These are phyloP conservation scores for Aspergillus flavus DNA, from an alignment of 2,329 filamentous ascomycete species.

Conservation along the genomic window DNA sequence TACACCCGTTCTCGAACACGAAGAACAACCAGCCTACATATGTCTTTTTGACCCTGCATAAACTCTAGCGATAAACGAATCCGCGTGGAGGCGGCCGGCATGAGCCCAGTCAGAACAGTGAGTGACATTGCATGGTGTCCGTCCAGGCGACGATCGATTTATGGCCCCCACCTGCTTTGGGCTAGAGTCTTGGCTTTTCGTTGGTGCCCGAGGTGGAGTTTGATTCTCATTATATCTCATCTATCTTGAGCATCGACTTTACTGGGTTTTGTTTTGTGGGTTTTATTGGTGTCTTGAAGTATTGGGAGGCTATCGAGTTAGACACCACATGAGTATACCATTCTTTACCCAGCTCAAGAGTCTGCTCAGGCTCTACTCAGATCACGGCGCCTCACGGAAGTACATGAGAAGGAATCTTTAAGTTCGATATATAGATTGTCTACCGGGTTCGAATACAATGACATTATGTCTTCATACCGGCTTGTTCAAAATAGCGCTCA, in stretches of 20 bases:
- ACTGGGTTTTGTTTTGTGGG: background rate
- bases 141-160: background rate
- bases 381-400: background rate
- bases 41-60: background rate
- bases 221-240: background rate
- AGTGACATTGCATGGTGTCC: background rate
- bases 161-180: background rate
- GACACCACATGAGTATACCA: too few relatives aligned
- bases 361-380: background rate
- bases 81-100: background rate
- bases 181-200: background rate
- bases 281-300: background rate
- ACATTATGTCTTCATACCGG: accelerated
- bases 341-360: background rate
- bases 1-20: background rate
- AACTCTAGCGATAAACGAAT: background rate
- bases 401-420: background rate
- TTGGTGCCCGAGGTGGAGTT: background rate
- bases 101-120: background rate
- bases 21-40: background rate
- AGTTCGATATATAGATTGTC: background rate
- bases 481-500: background rate
- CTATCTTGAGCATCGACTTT: background rate
- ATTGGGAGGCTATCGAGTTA: background rate
- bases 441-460: background rate